Evolutionary conservation across 2,329 filamentous ascomycete species (phyloP), one percentile per base, ranked within the genome.

Genomic region (Botrytis medusae): DNA sequence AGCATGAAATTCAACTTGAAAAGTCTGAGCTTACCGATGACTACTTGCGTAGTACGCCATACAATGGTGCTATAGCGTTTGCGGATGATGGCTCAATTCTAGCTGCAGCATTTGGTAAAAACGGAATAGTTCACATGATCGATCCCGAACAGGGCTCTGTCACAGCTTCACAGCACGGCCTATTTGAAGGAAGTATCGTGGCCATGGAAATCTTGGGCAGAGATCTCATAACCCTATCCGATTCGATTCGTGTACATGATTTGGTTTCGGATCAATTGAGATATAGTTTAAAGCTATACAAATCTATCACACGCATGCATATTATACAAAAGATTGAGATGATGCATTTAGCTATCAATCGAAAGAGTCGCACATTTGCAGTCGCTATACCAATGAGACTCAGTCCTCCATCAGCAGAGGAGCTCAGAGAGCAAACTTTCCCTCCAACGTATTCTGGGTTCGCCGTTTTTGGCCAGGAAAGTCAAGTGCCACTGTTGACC

Each of bases 1-100:
- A 89, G 46, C 87, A 86, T 69, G 84, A 86, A 75, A 87, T 89
- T 34, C 82, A 85, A 25, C 83, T 90, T 32, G 84, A 84, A 48
- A 82, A 81, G 69, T 73, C 72, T 29, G 80, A 81, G 32, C 83
- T 87, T 79, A 40, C 74, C 29, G 77, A 77, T 40, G 70, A 75
- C 18, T 46, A 60, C 29, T 42, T 59, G 32, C 46, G 42, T 29
- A 59, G 40, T 6, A 46, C 54, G 20, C 71, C 75, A n/a, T 71
- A 59, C 7, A 79, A 89, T 73, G 93, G 92, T 22, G 89, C 88
- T 62, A 82, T 98, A 59, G 86, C 90, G 37, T 97, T 93, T 80
- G 97, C 94, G 0, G 89, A 93, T 75, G 94, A 97, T 80, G 93
- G 93, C 1, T 97, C 94, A 20, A 89, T 93, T 2, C 84, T 97